phyloP scores from a whole-genome alignment of 2,329 filamentous ascomycete genomes.

The Penicillium digitatum region DNA sequence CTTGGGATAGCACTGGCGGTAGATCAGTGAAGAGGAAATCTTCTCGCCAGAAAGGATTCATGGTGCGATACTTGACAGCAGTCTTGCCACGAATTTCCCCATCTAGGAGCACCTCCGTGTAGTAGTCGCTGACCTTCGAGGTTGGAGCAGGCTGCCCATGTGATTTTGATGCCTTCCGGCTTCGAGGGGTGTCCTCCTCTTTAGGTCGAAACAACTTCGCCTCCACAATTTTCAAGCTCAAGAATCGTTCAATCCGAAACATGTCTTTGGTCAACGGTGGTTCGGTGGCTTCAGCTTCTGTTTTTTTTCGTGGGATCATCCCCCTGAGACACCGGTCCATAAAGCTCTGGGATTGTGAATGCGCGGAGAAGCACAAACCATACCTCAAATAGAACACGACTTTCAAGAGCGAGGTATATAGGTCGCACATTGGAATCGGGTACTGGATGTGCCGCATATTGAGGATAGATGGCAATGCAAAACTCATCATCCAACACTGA shows the following conservation, averaged over 20 bases:
- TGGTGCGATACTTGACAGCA: conserved; percentile 45
- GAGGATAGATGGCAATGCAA: conserved; percentile 92
- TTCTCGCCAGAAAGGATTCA: conserved; percentile 49
- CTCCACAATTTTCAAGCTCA: conserved; percentile 59
- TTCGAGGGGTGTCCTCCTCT: conserved; percentile 31
- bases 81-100: conserved; percentile 49
- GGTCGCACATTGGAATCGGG: conserved; percentile 76
- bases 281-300: conserved; percentile 25
- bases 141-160: conserved; percentile 26
- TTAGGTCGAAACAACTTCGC: conserved; percentile 50
- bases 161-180: conserved; percentile 34
- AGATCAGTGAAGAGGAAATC: conserved; percentile 48
- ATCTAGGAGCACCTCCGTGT: conserved; percentile 48
- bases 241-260: conserved; percentile 62
- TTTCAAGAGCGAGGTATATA: conserved; percentile 83
- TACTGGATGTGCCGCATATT: conserved; percentile 73
- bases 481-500: conserved; percentile 90
- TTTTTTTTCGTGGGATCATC: conserved; percentile 47
- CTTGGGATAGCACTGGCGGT: conserved; percentile 47
- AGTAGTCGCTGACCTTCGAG: conserved; percentile 42
- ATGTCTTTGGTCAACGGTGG: conserved; percentile 51
- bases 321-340: conserved; percentile 60
- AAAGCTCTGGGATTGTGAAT: conserved; percentile 88
- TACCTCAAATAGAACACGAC: conserved; percentile 86
- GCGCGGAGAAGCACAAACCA: conserved; percentile 92